phyloP scores from a whole-genome alignment of 805 yeast species.

The Saturnispora zaruensis region DNA sequence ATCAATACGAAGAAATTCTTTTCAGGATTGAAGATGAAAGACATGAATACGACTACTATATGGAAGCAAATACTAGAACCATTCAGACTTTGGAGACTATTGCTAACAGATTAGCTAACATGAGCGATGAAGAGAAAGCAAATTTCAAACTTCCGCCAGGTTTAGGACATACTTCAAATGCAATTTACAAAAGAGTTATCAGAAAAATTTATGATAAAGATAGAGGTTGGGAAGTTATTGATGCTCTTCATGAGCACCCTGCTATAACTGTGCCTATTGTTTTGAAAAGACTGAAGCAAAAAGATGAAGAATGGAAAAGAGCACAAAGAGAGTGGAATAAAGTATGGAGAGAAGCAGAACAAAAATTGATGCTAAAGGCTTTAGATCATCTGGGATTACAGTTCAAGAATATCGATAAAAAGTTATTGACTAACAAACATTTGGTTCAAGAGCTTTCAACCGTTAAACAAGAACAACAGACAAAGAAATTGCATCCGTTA shows the following conservation, averaged over 20 bases:
- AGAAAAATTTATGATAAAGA: conserved; percentile 90
- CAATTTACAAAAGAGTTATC: conserved; percentile 89
- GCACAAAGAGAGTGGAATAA: conserved; percentile 98
- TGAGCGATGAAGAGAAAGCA: conserved; percentile 79
- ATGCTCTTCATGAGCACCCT: conserved; percentile 91
- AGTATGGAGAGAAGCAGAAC: conserved; percentile 98
- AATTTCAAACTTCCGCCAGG: conserved; percentile 85
- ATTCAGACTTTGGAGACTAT: conserved; percentile 93
- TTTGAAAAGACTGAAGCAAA: conserved; percentile 85
- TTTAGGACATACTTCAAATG: conserved; percentile 80
- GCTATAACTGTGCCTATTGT: conserved; percentile 93
- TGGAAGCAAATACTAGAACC: conserved; percentile 90
- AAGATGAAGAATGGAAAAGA: conserved; percentile 98
- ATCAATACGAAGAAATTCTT: conserved; percentile 93
- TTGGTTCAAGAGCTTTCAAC: conserved; percentile 87
- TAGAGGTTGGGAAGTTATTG: conserved; percentile 92
- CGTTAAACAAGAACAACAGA: conserved; percentile 83
- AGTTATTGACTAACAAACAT: conserved; percentile 81
- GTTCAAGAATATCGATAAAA: conserved; percentile 94
- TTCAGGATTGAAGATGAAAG: conserved; percentile 96
- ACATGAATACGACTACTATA: conserved; percentile 91
- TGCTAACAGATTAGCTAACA: conserved; percentile 85
- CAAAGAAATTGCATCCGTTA: conserved; percentile 76
- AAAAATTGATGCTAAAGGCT: conserved; percentile 86
- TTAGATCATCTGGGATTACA: conserved; percentile 93